Evolutionary conservation across 78 protist genomes (phyloP), one percentile per base, ranked within the genome.

Genomic region (Dictyostelium capitatum): DNA sequence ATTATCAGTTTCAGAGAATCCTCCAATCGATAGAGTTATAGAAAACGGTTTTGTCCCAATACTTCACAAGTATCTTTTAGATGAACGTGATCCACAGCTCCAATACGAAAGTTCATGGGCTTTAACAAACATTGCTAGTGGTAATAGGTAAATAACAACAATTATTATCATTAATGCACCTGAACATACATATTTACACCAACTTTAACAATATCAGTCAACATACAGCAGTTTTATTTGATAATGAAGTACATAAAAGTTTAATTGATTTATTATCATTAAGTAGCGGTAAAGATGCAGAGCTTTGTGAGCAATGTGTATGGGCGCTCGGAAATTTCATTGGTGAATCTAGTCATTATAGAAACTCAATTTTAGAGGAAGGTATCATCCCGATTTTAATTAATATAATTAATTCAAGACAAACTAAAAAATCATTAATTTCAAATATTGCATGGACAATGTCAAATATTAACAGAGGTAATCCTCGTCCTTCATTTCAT

Each of bases 361-460:
- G 79, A 73, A 56, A 73, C n/a, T 43, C n/a, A 17, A 47, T 73
- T n/a, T 11, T 73, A 19, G 46, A 46, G 0, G 79, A 73, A 9
- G 79, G 79, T 46, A 11, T 62, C n/a, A 37, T 62, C 1, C 28
- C 28, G 5, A 30, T 25, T 62, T 46, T 73, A 37, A 50, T 47
- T 0, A 56, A 73, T 47, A 73, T 20, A 41, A 17, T 73, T 20
- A 43, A 32, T 14, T 9, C 25, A n/a, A 37, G 43, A 37, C 41
- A 43, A 20, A 19, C 14, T 17, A 73, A 73, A 50, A 32, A 20
- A 46, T 73, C 79, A n/a, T 46, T 73, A 46, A 23, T 73, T 9
- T n/a, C 59, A 46, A 73, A 73, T 46, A 73, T 73, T n/a, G 15
- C 53, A 8, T 73, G 79, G 79, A 73, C 79, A 19, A n/a, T 73